A percentile compares a stretch with the other conserved stretches of the same genome.
These are phyloP conservation scores for Suhomyces sp. DNA, from an alignment of 805 yeast genomes.

Conservation along the genomic window DNA sequence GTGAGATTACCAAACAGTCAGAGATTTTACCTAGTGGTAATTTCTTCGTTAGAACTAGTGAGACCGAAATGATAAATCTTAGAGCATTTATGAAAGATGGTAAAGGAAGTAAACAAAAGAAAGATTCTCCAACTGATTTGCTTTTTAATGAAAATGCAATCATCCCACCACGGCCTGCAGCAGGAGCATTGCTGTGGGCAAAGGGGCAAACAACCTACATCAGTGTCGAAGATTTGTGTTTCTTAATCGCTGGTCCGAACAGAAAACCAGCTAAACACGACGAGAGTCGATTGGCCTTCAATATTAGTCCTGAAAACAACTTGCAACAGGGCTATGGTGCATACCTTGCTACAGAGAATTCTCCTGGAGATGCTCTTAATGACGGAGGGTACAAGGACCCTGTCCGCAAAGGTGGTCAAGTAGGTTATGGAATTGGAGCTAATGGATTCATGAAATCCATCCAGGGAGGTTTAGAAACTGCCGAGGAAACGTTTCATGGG, in stretches of 20 bases:
- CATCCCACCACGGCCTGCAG: conserved; percentile 77
- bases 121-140: conserved; percentile 43
- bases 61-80: conserved; percentile 41
- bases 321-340: conserved; percentile 34
- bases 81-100: conserved; percentile 21
- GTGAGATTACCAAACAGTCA: conserved; percentile 22
- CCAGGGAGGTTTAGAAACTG: conserved; percentile 50
- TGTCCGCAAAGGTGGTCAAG: conserved; percentile 34
- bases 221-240: conserved; percentile 61
- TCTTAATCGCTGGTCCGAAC: conserved; percentile 70
- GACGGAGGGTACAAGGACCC: conserved; percentile 47
- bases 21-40: conserved; percentile 53
- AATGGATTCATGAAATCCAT: conserved; percentile 43
- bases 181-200: conserved; percentile 82
- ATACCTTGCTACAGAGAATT: conserved; percentile 9
- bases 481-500: conserved; percentile 56
- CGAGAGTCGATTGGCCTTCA: conserved; percentile 56
- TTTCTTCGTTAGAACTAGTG: conserved; percentile 53
- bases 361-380: conserved; percentile 16
- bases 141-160: conserved; percentile 68
- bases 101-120: conserved; percentile 10
- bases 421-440: conserved; percentile 34
- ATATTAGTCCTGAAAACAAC: conserved; percentile 46
- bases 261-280: conserved; percentile 59
- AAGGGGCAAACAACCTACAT: conserved; percentile 65